A percentile compares a stretch with the other conserved stretches of the same genome.
phyloP scores from a whole-genome alignment of 345 rosid genomes.

The Excoecaria agallocha region DNA sequence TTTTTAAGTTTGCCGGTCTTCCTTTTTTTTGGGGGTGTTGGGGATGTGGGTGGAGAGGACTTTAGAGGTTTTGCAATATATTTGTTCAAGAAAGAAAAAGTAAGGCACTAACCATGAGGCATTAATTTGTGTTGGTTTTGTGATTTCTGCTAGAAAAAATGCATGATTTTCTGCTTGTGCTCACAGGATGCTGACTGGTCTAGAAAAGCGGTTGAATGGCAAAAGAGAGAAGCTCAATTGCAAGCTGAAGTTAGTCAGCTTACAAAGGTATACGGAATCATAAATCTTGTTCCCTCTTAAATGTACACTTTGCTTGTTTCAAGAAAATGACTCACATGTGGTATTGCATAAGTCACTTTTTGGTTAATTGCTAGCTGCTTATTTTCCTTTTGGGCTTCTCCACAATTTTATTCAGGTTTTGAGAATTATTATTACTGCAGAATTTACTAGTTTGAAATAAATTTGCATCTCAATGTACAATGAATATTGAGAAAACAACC shows the following conservation, averaged over 20 bases:
- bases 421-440: not conserved
- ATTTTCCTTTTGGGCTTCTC: not conserved
- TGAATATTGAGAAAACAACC: not conserved
- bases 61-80: no score
- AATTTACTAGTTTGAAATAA: not conserved
- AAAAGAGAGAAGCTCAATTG: conserved; percentile 45
- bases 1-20: no score
- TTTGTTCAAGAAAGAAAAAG: not conserved
- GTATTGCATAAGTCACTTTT: not conserved
- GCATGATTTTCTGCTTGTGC: conserved; percentile 7
- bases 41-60: not conserved
- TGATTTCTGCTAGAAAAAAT: not conserved
- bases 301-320: not conserved
- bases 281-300: conserved; percentile 1
- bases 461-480: not conserved
- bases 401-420: not conserved
- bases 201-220: conserved; percentile 55
- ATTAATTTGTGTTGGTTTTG: not conserved
- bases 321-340: not conserved
- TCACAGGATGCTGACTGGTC: conserved; percentile 41
- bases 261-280: conserved; percentile 40
- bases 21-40: not conserved
- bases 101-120: not conserved
- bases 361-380: not conserved
- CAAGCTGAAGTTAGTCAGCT: conserved; percentile 41